Conservation (phyloP, 2,329 filamentous ascomycete species). For the Hymenoscyphus linearis region DNA sequence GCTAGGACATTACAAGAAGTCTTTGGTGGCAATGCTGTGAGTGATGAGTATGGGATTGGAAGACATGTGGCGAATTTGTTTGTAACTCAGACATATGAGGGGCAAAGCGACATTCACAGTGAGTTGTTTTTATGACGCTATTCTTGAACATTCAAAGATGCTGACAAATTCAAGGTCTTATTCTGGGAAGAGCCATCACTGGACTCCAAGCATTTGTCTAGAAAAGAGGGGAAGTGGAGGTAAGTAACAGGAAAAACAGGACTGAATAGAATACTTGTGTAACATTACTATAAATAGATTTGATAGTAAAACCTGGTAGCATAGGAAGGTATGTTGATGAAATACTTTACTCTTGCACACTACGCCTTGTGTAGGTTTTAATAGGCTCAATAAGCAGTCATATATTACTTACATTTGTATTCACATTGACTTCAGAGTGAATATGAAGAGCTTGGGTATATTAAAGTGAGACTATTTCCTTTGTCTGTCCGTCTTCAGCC, state of each 20-base stretch:
- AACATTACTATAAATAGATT: background rate
- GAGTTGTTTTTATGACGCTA: slow-evolving; percentile 12
- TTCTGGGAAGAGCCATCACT: slow-evolving; percentile 63
- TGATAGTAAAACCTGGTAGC: background rate
- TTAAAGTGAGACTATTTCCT: background rate
- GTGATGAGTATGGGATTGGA: slow-evolving; percentile 93
- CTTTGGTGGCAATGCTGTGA: slow-evolving; percentile 96
- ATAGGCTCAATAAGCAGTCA: background rate
- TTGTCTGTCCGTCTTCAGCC: background rate
- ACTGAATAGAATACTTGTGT: background rate
- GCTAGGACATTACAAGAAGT: slow-evolving; percentile 83
- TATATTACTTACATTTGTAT: background rate
- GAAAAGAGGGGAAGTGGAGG: background rate
- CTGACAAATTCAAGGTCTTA: slow-evolving; percentile 51
- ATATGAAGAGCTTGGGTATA: background rate
- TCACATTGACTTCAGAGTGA: too few relatives aligned
- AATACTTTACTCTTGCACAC: background rate
- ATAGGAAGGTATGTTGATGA: too few relatives aligned
- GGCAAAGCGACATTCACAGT: slow-evolving; percentile 90
- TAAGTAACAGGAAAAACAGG: background rate
- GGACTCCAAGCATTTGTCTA: slow-evolving; percentile 76
- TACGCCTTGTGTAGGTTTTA: background rate
- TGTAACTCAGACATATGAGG: slow-evolving; percentile 97
- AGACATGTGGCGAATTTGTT: slow-evolving; percentile 94
- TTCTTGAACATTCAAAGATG: slow-evolving; percentile 3